phyloP scores from a whole-genome alignment of 2,329 filamentous ascomycete genomes.

The Talaromyces albobiverticillius region DNA sequence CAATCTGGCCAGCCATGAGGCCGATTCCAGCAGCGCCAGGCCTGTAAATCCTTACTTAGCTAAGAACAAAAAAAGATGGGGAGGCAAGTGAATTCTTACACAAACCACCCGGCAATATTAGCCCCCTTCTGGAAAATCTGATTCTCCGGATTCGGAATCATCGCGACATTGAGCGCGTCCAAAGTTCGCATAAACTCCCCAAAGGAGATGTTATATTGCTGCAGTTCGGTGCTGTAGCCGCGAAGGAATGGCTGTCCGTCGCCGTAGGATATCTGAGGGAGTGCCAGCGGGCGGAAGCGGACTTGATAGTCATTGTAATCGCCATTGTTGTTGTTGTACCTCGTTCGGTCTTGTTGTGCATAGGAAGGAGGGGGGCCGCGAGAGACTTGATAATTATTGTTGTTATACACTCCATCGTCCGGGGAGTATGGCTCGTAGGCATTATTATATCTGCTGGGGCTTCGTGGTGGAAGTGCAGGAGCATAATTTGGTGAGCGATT shows the following conservation, averaged over 20 bases:
- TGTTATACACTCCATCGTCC: neutral
- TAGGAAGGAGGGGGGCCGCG: neutral
- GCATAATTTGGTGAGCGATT: neutral
- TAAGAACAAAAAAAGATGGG: neutral
- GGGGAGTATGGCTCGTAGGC: neutral
- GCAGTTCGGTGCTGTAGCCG: slow-evolving; percentile 3
- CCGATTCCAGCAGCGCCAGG: slow-evolving; percentile 4
- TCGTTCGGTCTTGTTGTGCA: neutral
- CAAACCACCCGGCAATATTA: slow-evolving; percentile 3
- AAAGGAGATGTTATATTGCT: neutral
- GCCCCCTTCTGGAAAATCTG: slow-evolving; percentile 8
- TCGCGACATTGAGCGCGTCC: slow-evolving; percentile 1
- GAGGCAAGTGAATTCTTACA: slow-evolving; percentile 1
- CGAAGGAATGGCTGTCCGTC: slow-evolving; percentile 7
- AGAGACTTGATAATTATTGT: neutral
- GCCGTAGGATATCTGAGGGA: slow-evolving; percentile 1
- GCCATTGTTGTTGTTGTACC: neutral
- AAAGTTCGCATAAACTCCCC: neutral
- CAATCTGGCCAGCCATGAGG: slow-evolving; percentile 1
- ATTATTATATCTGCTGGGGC: neutral
- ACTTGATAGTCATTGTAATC: neutral
- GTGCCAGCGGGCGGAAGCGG: neutral
- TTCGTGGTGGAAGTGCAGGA: neutral
- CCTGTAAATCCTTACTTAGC: neutral
- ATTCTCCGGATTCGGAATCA: slow-evolving; percentile 2